Conservation (phyloP, 305 asterid species). For the Solanum hybrid region DNA sequence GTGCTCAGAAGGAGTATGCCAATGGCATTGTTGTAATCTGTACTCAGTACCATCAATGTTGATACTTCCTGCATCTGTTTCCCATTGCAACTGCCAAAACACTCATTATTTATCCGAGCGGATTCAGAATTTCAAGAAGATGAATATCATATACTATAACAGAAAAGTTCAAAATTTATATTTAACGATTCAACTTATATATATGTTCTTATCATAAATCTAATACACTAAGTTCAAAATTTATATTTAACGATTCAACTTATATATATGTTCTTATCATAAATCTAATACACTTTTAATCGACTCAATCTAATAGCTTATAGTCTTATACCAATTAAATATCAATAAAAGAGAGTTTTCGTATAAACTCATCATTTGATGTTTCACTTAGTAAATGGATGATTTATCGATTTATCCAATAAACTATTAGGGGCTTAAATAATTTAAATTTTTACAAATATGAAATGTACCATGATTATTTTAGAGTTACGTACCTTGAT, state of each 20-base stretch:
- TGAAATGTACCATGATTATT: not conserved
- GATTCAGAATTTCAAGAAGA: not conserved
- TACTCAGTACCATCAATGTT: constrained; percentile 26
- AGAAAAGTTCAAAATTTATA: not conserved
- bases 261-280: not conserved
- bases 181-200: not conserved
- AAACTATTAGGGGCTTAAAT: not conserved
- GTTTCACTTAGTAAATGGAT: no score
- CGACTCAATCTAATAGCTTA: not conserved
- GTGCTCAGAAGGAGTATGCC: constrained; percentile 90
- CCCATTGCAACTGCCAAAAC: constrained; percentile 41
- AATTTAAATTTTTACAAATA: not conserved
- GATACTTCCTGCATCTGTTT: constrained; percentile 41
- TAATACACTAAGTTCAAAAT: not conserved
- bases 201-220: not conserved
- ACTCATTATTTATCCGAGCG: not conserved
- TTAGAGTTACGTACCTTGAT: constrained; percentile 28
- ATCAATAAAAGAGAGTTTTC: no score
- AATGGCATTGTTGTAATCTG: constrained; percentile 44
- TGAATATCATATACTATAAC: not conserved
- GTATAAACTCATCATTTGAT: no score
- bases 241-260: not conserved
- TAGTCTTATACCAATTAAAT: not conserved
- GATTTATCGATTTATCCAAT: not conserved
- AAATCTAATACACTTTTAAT: no score